Base-by-base conservation (phyloP, 1,139 yeast species). In the Fermentozyma sake region DNA sequence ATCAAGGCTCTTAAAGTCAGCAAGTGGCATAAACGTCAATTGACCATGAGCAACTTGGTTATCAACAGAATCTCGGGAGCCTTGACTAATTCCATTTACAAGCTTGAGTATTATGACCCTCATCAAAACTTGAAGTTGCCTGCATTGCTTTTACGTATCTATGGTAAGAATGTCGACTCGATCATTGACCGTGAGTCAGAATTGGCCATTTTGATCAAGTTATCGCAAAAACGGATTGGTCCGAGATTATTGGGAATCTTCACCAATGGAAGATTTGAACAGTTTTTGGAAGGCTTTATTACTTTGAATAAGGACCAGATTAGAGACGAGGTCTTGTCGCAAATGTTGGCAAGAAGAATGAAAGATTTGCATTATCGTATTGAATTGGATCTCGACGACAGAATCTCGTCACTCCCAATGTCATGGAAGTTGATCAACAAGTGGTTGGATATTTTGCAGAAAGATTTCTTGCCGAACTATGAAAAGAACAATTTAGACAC, bases 261-360 rank as follows among this genome's bases (percentile, higher is more conserved):
- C 50, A 61, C 76, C 22, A 91, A 91, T 52, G 98, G 97, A 24
- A 67, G 98, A 37, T 79, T 91, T 44, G 98, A 91, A 55, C 95
- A 87, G 55, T 91, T 91, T 48, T 62, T 91, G 38, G 83, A 79
- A 30, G 84, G 91, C 29, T 87, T 87, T 18, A 62, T 74, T 33
- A 80, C 96, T 1, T 67, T 91, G 38, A 74, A 78, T 26, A 80
- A 76, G 43, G 68, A 72, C 8, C 86, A 84, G 41, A 74, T 91
- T 32, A 70, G 94, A 48, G 77, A 79, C 39, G 78, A 84, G 36
- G 77, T 79, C 14, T 78, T 84, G 12, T 78, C 91, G 26, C 79
- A 81, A 39, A 84, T 85, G 64, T 80, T 91, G 39, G 96, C 96
- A 7, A 77, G 95, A 61, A 79, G 98, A 61, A 91, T 91, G 97